Conservation (phyloP, 2,329 filamentous ascomycete species). For the Bipolaris victoriae region DNA sequence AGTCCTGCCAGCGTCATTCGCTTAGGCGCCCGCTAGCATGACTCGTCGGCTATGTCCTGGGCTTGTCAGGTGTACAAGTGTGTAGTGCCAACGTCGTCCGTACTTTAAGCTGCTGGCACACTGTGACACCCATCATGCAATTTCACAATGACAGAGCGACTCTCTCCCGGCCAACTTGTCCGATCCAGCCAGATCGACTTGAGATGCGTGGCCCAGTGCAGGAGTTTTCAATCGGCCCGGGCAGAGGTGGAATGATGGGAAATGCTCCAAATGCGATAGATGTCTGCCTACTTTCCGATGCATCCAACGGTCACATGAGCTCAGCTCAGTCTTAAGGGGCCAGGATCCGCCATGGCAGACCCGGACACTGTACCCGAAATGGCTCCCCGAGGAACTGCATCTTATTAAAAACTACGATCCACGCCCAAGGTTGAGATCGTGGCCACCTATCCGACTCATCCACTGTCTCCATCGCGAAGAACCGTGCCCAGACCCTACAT, state of each 20-base stretch:
- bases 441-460: neutral
- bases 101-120: neutral
- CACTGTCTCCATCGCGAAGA: neutral
- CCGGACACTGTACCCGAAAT: neutral
- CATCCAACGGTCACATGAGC: neutral
- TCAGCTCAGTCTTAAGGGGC: neutral
- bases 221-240: slow-evolving; percentile 1
- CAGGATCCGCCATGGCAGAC: neutral
- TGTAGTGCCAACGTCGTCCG: slow-evolving; percentile 10
- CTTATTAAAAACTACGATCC: slow-evolving; percentile 1
- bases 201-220: neutral
- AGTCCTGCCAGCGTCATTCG: slow-evolving; percentile 18
- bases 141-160: neutral
- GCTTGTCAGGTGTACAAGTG: slow-evolving; percentile 4
- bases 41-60: slow-evolving; percentile 12
- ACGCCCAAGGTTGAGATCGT: slow-evolving; percentile 3
- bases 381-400: neutral
- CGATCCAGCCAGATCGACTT: neutral
- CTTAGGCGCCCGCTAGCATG: slow-evolving; percentile 17
- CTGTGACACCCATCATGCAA: neutral
- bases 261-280: slow-evolving; percentile 8
- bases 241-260: slow-evolving; percentile 16
- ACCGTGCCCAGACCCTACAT: neutral
- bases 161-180: neutral
- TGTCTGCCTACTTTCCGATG: slow-evolving; percentile 3